phyloP scores from a whole-genome alignment of 1,284 basidiomycete genomes.

The Cutaneotrichosporon dermatis region DNA sequence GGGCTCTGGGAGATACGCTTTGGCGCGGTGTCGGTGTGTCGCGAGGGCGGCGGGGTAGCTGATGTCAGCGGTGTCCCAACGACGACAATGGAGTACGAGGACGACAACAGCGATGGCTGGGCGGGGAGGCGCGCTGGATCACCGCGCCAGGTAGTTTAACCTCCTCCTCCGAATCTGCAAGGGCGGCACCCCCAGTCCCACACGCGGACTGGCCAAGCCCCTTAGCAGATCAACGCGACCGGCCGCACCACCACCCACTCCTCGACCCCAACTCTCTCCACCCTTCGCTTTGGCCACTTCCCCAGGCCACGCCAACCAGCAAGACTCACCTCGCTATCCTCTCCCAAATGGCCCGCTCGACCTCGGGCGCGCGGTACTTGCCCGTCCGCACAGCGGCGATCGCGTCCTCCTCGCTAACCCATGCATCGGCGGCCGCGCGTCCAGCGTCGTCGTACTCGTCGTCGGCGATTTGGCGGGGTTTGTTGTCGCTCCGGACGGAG shows the following conservation, averaged over 20 bases:
- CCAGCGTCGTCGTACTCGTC: constrained; percentile 52
- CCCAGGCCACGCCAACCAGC: not conserved
- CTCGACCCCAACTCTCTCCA: too few species aligned
- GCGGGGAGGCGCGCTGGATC: too few species aligned
- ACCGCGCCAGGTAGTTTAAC: too few species aligned
- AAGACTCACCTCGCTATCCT: constrained; percentile 60
- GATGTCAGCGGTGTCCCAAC: constrained; percentile 4
- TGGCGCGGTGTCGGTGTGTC: constrained; percentile 72
- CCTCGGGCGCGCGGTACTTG: constrained; percentile 54
- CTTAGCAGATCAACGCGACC: too few species aligned
- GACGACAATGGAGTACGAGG: too few species aligned
- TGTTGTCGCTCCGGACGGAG: constrained; percentile 61
- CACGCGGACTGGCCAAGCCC: too few species aligned
- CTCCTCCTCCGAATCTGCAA: too few species aligned
- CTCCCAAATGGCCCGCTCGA: constrained; percentile 64
- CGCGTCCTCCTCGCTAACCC: constrained; percentile 63
- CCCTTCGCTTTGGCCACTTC: too few species aligned
- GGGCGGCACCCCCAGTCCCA: too few species aligned
- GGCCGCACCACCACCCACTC: too few species aligned
- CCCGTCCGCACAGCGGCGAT: constrained; percentile 55
- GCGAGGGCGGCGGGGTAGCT: constrained; percentile 67
- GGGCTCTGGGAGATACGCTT: constrained; percentile 72
- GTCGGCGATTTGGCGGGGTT: constrained; percentile 55
- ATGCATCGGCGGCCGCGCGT: constrained; percentile 53
- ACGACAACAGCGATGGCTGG: too few species aligned